Percentiles rank a stretch among this genome's conserved stretches.
Evolutionary conservation across 2,329 filamentous ascomycete genomes (phyloP).

Genomic region (Fusarium tricinctum): DNA sequence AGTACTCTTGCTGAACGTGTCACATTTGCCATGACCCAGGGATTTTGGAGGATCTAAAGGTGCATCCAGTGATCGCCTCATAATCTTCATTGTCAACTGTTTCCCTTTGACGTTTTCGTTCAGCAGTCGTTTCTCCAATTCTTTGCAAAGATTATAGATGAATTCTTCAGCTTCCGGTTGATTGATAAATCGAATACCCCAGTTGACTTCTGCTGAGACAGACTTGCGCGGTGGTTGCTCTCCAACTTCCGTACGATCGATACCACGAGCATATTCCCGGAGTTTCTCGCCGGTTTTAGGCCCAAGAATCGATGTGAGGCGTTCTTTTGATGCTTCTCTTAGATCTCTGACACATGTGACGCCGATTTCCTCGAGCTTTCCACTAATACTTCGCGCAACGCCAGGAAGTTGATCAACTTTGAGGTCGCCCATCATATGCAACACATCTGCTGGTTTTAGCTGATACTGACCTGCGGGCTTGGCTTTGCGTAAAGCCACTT

Average conservation of each 20-base stretch:
- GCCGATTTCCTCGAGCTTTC: constrained; percentile 89
- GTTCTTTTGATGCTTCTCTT: constrained; percentile 81
- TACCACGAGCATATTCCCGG: constrained; percentile 89
- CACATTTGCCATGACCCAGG: constrained; percentile 94
- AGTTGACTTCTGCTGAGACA: constrained; percentile 96
- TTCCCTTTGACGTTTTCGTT: constrained; percentile 89
- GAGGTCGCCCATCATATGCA: constrained; percentile 82
- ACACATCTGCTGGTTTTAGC: constrained; percentile 82
- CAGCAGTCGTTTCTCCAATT: constrained; percentile 83
- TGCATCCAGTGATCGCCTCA: constrained; percentile 87
- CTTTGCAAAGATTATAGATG: constrained; percentile 84
- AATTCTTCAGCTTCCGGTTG: constrained; percentile 96
- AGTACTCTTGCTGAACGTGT: constrained; percentile 91
- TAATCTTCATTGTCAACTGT: constrained; percentile 93
- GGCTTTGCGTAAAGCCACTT: constrained; percentile 88
- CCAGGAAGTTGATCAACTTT: constrained; percentile 87
- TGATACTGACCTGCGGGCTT: constrained; percentile 96
- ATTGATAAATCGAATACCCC: constrained; percentile 95
- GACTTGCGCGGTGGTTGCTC: constrained; percentile 90
- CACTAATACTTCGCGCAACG: constrained; percentile 89
- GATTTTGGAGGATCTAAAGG: constrained; percentile 94
- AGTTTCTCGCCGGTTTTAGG: constrained; percentile 94
- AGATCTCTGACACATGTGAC: constrained; percentile 88
- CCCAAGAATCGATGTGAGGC: constrained; percentile 78
- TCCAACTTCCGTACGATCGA: constrained; percentile 88